These are phyloP conservation scores for Huiozyma naganishii DNA, from an alignment of 805 yeast species.

Conservation along the genomic window DNA sequence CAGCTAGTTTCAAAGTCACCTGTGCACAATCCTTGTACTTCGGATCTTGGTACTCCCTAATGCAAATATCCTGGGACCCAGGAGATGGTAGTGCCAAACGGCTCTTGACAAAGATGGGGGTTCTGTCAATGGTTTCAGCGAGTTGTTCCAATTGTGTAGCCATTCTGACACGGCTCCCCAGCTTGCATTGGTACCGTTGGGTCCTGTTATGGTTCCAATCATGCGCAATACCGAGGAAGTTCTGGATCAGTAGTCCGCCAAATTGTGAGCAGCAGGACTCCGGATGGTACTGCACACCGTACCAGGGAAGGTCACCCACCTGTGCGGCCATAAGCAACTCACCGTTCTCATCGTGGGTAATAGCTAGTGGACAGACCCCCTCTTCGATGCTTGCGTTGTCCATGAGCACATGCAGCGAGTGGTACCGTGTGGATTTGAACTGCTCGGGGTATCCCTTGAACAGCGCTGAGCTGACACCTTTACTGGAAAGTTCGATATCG, in stretches of 20 bases:
- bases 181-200: neutral
- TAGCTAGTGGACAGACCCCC: slow-evolving; percentile 48
- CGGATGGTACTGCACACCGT: slow-evolving; percentile 95
- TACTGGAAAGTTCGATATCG: slow-evolving; percentile 25
- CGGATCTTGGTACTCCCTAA: slow-evolving; percentile 4
- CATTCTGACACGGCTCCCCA: neutral
- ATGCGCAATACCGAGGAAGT: slow-evolving; percentile 36
- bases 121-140: slow-evolving; percentile 18
- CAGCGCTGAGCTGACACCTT: slow-evolving; percentile 21
- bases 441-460: slow-evolving; percentile 32
- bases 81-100: neutral
- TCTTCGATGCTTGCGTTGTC: slow-evolving; percentile 2
- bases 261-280: slow-evolving; percentile 77
- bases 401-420: slow-evolving; percentile 60
- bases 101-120: slow-evolving; percentile 12
- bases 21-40: slow-evolving; percentile 9
- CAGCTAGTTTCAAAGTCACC: slow-evolving; percentile 42
- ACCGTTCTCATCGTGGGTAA: slow-evolving; percentile 36
- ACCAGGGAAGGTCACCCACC: slow-evolving; percentile 55
- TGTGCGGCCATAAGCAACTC: slow-evolving; percentile 69
- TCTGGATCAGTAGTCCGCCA: slow-evolving; percentile 50
- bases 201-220: slow-evolving; percentile 10
- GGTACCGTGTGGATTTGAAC: slow-evolving; percentile 76
- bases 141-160: slow-evolving; percentile 1
- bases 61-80: neutral